Percentiles rank a stretch among this genome's conserved stretches.
These are phyloP conservation scores for Termitomyces sp. DNA, from an alignment of 768 basidiomycete species.

Conservation along the genomic window DNA sequence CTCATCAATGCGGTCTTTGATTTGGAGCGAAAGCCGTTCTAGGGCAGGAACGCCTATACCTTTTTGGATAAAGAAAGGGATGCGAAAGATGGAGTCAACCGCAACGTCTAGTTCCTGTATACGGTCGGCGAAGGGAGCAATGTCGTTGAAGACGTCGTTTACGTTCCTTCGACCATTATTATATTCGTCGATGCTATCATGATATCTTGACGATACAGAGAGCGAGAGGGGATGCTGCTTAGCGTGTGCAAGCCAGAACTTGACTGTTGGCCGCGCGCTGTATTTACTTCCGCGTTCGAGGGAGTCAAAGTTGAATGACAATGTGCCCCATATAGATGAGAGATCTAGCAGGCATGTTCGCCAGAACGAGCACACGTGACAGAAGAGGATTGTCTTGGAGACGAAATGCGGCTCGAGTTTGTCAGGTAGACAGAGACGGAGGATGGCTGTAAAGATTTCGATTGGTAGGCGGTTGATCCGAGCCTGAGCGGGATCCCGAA, in stretches of 20 bases:
- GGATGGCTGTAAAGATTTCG: background rate
- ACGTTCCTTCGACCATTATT: background rate
- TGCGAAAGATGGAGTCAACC: background rate
- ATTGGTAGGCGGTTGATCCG: background rate
- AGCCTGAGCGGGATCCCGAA: background rate
- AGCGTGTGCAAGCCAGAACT: background rate
- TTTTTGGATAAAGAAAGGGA: background rate
- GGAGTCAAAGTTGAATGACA: background rate
- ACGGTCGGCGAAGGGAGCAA: background rate
- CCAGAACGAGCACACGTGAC: background rate
- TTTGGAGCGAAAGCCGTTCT: background rate
- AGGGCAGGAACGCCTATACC: too few relatives aligned
- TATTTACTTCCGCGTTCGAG: background rate
- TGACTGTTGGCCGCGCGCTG: background rate
- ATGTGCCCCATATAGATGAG: background rate
- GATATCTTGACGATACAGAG: background rate
- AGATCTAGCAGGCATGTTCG: background rate
- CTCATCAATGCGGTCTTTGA: background rate
- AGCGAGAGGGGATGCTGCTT: background rate
- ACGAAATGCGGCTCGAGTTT: background rate
- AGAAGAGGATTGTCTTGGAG: background rate
- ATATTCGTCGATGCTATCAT: too few relatives aligned
- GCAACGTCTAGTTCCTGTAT: background rate
- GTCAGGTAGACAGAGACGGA: background rate
- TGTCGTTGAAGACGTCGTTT: background rate